A percentile compares a stretch with the other conserved stretches of the same genome.
Conservation (phyloP, 2,329 filamentous ascomycete genomes). For the Colletotrichum sp. region DNA sequence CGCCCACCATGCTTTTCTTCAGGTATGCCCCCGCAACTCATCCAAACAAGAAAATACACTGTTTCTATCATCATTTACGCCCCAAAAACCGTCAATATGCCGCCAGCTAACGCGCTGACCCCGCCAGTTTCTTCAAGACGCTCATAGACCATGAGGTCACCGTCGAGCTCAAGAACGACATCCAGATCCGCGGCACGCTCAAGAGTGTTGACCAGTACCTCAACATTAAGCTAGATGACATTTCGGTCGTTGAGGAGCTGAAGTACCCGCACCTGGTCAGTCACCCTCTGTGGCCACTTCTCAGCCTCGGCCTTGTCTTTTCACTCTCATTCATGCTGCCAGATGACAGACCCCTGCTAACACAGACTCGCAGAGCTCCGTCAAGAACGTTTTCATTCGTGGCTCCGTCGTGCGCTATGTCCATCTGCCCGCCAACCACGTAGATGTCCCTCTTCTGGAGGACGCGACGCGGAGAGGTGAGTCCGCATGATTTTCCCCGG, state of each 20-base stretch:
- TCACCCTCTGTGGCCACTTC: background rate
- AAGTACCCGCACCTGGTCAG: slow-evolving; percentile 91
- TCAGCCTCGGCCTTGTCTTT: background rate
- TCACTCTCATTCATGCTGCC: background rate
- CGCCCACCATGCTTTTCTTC: slow-evolving; percentile 49
- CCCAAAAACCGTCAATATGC: background rate
- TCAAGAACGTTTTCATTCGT: slow-evolving; percentile 96
- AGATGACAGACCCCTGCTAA: background rate
- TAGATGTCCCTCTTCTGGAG: slow-evolving; percentile 86
- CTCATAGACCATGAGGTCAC: slow-evolving; percentile 97
- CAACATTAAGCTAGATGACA: slow-evolving; percentile 98
- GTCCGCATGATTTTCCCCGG: slow-evolving; percentile 18
- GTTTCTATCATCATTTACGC: background rate
- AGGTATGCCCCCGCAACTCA: slow-evolving; percentile 34
- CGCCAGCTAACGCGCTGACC: background rate
- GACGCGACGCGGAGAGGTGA: slow-evolving; percentile 88
- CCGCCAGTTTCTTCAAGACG: slow-evolving; percentile 91
- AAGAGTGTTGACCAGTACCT: slow-evolving; percentile 99
- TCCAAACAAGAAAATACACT: background rate
- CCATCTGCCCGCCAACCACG: slow-evolving; percentile 80
- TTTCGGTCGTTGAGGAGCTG: slow-evolving; percentile 88
- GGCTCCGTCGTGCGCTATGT: slow-evolving; percentile 94
- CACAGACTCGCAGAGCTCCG: slow-evolving; percentile 59
- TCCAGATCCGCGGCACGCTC: slow-evolving; percentile 91
- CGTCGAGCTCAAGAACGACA: slow-evolving; percentile 99